Evolutionary conservation across 78 protist species (phyloP).

Genomic region (Speleostelium caveatum): DNA sequence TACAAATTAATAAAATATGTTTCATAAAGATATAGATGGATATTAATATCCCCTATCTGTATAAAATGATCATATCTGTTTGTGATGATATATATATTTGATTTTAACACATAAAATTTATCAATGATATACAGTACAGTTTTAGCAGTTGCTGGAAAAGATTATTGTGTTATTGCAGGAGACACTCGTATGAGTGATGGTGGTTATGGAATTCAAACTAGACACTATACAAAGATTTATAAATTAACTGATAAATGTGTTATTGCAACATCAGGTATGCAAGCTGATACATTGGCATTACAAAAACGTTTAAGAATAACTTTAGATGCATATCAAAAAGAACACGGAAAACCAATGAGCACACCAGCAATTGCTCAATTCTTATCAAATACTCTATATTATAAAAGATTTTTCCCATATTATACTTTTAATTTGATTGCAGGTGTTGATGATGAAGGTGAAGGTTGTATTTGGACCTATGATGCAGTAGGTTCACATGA

Average conservation of each 20-base stretch:
- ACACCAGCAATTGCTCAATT: conserved; percentile 93
- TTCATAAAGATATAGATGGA: too few species aligned
- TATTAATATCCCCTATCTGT: not conserved
- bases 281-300: conserved; percentile 92
- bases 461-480: conserved; percentile 94
- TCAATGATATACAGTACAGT: conserved; percentile 81
- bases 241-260: conserved; percentile 83
- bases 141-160: conserved; percentile 96
- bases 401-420: conserved; percentile 98
- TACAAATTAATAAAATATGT: too few species aligned
- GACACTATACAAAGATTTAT: conserved; percentile 89
- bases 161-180: conserved; percentile 97
- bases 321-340: conserved; percentile 73
- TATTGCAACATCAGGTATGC: conserved; percentile 96
- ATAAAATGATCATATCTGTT: not conserved
- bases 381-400: conserved; percentile 96
- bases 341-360: conserved; percentile 87
- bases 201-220: conserved; percentile 93
- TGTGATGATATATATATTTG: not conserved
- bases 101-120: too few species aligned
- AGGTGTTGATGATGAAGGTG: conserved; percentile 86
- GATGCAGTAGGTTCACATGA: conserved; percentile 98
- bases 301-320: conserved; percentile 88
- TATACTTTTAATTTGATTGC: conserved; percentile 96
- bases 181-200: conserved; percentile 97